A percentile compares a stretch with the other conserved stretches of the same genome.
phyloP scores from a whole-genome alignment of 495 filamentous ascomycete genomes.

The Sordaria brevicollis region DNA sequence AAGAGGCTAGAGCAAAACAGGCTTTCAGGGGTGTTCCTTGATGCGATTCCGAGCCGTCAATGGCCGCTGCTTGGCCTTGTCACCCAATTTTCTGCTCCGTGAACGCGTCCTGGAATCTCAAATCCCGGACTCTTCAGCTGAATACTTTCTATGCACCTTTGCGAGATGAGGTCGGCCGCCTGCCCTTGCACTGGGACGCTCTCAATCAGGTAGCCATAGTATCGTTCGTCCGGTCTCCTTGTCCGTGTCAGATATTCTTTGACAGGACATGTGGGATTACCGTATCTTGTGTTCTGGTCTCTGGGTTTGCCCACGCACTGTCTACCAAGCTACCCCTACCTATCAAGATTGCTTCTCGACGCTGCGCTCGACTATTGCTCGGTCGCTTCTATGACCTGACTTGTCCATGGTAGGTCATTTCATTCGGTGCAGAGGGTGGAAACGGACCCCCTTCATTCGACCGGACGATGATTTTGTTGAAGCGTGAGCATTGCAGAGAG shows the following conservation, averaged over 20 bases:
- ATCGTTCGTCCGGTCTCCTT: background rate
- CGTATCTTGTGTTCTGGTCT: background rate
- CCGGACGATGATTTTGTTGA: background rate
- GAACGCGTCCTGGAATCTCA: slow-evolving; percentile 13
- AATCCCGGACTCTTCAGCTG: slow-evolving; percentile 12
- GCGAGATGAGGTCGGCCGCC: slow-evolving; percentile 2
- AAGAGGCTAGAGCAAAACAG: slow-evolving; percentile 15
- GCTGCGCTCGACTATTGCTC: background rate
- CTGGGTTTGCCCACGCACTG: background rate
- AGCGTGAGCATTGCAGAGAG: background rate
- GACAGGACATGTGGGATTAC: background rate
- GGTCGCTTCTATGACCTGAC: background rate
- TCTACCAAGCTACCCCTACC: background rate
- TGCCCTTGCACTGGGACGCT: background rate
- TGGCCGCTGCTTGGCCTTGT: slow-evolving; percentile 1
- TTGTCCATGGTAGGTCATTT: background rate
- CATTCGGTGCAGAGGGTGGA: background rate
- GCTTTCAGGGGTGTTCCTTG: slow-evolving; percentile 7
- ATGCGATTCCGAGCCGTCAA: background rate
- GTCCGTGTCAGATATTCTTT: background rate
- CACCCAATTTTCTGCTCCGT: slow-evolving; percentile 5
- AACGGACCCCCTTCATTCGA: background rate
- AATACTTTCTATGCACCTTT: slow-evolving; percentile 7
- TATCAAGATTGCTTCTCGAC: background rate
- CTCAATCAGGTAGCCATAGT: background rate